A percentile compares a stretch with the other conserved stretches of the same genome.
Conservation (phyloP, 169 alveolate species). For the Eimeria tenella region DNA sequence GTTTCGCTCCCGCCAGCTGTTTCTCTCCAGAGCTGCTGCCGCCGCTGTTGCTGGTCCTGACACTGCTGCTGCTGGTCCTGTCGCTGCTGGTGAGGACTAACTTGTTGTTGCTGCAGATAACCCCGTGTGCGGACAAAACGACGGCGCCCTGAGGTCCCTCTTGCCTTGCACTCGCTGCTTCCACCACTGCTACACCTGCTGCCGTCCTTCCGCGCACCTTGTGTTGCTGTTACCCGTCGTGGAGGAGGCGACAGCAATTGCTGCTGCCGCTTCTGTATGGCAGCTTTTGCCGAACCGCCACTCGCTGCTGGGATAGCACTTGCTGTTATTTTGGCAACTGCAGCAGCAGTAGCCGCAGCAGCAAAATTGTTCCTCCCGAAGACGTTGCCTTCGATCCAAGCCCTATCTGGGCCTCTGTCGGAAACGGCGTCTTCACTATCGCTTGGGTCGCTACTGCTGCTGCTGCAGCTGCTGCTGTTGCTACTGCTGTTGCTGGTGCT, state of each 20-base stretch:
- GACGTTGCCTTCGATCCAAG: not conserved
- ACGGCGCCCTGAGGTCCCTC: slow-evolving; percentile 41
- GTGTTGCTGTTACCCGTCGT: slow-evolving; percentile 44
- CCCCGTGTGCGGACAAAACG: slow-evolving; percentile 62
- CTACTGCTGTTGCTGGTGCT: slow-evolving; percentile 49
- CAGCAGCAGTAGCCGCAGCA: slow-evolving; percentile 33
- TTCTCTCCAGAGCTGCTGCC: slow-evolving; percentile 65
- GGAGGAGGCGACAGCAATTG: slow-evolving; percentile 55
- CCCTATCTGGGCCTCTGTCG: slow-evolving; percentile 27
- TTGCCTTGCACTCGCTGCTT: slow-evolving; percentile 34
- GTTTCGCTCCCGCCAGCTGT: slow-evolving; percentile 42
- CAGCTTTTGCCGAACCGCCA: slow-evolving; percentile 3
- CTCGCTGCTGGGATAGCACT: not conserved
- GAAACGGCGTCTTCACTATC: slow-evolving; percentile 17
- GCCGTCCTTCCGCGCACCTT: slow-evolving; percentile 27
- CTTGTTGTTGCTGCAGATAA: slow-evolving; percentile 40
- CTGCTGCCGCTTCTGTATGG: slow-evolving; percentile 46
- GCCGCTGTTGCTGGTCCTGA: slow-evolving; percentile 42
- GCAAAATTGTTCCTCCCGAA: slow-evolving; percentile 3
- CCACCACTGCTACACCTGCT: slow-evolving; percentile 41
- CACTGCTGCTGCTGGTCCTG: slow-evolving; percentile 59
- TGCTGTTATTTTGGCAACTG: not conserved
- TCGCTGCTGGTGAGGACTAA: slow-evolving; percentile 35
- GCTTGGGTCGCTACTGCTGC: slow-evolving; percentile 19
- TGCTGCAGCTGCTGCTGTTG: slow-evolving; percentile 28